Evolutionary conservation across 164 flowering plant species (phyloP), one percentile per base, ranked within the genome.

Genomic region (Magnolia officinalis): DNA sequence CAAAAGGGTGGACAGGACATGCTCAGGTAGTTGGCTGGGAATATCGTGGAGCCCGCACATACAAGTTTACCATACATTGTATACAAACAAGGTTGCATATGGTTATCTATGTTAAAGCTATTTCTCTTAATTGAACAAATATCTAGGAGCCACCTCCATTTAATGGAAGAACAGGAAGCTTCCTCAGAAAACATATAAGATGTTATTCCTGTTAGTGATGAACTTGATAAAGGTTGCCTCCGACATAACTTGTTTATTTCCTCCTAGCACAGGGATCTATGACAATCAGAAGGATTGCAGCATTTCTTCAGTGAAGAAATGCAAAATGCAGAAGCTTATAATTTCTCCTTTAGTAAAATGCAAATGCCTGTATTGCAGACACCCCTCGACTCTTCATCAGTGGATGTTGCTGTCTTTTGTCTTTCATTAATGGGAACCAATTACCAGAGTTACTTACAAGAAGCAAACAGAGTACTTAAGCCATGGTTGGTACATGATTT

Each of bases 371-470:
- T 45, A 18, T 31, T 68, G 77, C 85, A 96, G 98, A 89, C 89
- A 45, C 90, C 96, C 10, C 92, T 96, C 19, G 88, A 77, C 6
- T 82, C 93, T 72, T 87, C 87, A 37, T 89, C 94, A n/a, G 83
- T 91, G 14, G 98, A 94, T 84, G 93, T 96, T 82, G 92, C 96
- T 37, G 94, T 96, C 70, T 96, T 96, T 77, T 96, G 96, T 80
- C 96, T 96, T 79, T 94, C 98, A 26, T 76, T 96, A 61, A 94
- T 96, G 98, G 99, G 99, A 63, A 88, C 88, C 10, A 81, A 92
- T 86, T 96, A 80, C 79, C 80, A 91, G 24, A 86, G 80, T 76
- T 96, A 79, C 82, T 81, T 93, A 72, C 75, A 81, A 80, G 99
- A 96, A 85, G 97, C 99, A 29, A 83, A 86, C 59, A 86, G 99